Conservation (phyloP, 441 rosid genomes). For the Erysimum cheiri region DNA sequence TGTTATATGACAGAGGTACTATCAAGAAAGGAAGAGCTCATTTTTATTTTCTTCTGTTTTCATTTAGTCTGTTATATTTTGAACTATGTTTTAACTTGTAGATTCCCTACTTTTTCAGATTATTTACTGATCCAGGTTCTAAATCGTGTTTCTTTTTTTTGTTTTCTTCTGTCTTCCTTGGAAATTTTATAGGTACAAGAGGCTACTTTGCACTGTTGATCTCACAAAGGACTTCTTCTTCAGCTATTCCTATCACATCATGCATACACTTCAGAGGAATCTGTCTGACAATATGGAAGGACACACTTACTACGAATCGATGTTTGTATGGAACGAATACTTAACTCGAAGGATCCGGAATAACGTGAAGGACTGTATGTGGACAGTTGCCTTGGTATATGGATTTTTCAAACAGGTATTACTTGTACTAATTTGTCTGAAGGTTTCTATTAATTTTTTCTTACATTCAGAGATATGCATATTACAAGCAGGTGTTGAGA, state of each 20-base stretch:
- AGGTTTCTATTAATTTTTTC: conserved; percentile 12
- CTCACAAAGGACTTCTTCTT: conserved; percentile 85
- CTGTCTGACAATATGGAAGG: conserved; percentile 55
- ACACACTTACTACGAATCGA: conserved; percentile 58
- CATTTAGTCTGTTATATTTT: conserved; percentile 36
- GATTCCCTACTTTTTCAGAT: conserved; percentile 23
- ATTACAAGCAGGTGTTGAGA: conserved; percentile 6
- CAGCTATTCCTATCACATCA: conserved; percentile 78
- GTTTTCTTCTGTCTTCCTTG: conserved; percentile 35
- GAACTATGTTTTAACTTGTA: conserved; percentile 28
- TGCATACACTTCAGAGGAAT: conserved; percentile 76
- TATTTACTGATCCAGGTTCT: conserved; percentile 42
- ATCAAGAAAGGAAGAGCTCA: conserved; percentile 61
- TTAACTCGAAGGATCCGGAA: conserved; percentile 65
- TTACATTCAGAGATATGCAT: background rate
- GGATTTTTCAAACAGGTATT: conserved; percentile 85
- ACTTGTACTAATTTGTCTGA: conserved; percentile 10
- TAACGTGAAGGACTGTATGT: conserved; percentile 59
- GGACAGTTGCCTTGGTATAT: conserved; percentile 82
- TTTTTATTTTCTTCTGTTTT: conserved; percentile 41
- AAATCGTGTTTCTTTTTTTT: conserved; percentile 46
- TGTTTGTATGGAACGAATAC: conserved; percentile 84
- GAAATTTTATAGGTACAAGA: conserved; percentile 68
- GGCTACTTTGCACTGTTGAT: conserved; percentile 76
- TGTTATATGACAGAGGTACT: conserved; percentile 80